Base-by-base conservation (phyloP, 305 asterid species). In the Nicotiana rustica region DNA sequence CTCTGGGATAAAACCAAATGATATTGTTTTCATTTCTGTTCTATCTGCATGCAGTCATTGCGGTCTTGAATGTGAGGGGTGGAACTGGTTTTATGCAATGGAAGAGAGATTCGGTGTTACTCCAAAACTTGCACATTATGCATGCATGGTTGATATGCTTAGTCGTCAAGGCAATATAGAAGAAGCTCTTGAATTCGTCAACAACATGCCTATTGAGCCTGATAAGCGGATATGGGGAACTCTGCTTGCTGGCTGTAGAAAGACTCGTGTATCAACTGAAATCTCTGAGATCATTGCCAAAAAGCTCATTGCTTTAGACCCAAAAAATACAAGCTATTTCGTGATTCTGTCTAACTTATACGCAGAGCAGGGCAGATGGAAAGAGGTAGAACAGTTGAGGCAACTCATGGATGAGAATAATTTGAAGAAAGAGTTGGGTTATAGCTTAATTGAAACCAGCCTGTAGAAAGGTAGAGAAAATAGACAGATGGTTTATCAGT, bases 101-200 rank as follows among this genome's bases (percentile, higher is more conserved):
- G 91, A 91, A 86, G 83, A 82, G 8, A 80, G 9, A 49, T 95
- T 88, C 64, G 88, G 90, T 61, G 84, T 95, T 62, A 78, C 88
- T 76, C 97, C 93, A 67, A 88, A 87, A 38, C 89, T 92, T 80
- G 93, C 95, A 47, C 97, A 93, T 80, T 92, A 90, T 89, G 97
- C 97, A 38, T 93, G 97, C 87, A 92, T 94, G 94, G 97, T 92
- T 84, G 98, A 93, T 85, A 88, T 94, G 95, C 97, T 94, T 69
- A 92, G 97, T 81, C 94, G 93, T 64, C 95, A 87, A 86, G 97
- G 98, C 75, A 91, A 90, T 79, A 69, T 93, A 10, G 92, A 93
- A 73, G 95, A 89, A 85, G 98, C 97, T 85, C 87, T 93, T 71
- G 92, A 90, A 82, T 90, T 93, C 61, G 97, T 89, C 84, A 87